Evolutionary conservation across 345 rosid genomes (phyloP), one percentile per base, ranked within the genome.

Genomic region (Heritiera fomes): DNA sequence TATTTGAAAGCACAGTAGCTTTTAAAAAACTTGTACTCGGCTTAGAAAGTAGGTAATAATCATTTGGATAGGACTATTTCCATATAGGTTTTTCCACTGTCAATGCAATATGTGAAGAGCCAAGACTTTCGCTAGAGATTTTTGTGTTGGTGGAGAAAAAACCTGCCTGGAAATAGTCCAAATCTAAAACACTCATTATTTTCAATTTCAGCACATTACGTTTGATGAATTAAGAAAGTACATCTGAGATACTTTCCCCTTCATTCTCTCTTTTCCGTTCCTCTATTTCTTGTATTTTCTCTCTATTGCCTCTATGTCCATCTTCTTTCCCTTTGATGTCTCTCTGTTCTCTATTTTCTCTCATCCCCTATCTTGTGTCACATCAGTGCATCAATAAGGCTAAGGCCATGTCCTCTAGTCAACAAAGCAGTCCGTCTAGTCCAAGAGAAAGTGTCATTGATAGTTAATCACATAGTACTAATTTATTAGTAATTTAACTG

Each of bases 391-490:
- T 62, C 47, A 65, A 65, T 61, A 15, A 7, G 18, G 47, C 28
- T 40, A 17, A 65, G n/a, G 68, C 46, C 47, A 65, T 65, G 3
- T 65, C 3, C 3, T 65, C 70, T 38, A 12, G 0, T 38, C 6
- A 65, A 38, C 3, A 38, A 8, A 38, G 67, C 41, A 62, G 17
- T 62, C 17, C 28, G 46, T 68, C 28, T 23, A 23, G 53, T 68
- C 73, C 73, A 46, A 68, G 50, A 46, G 34, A 45, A 68, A 46
- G 32, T n/a, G 18, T 11, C 49, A 68, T 46, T 68, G 73, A 68
- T 68, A 20, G 49, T 68, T 68, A 46, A 46, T 23, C 28, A 23
- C 28, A 23, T 23, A 23, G 28, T 23, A 23, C 28, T 23, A 23
- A 23, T 23, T 23, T 23, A 23, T 23, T 23, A 23, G 28, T 23